Evolutionary conservation across 2,329 filamentous ascomycete genomes (phyloP).

Genomic region (Eurotiales sp.): DNA sequence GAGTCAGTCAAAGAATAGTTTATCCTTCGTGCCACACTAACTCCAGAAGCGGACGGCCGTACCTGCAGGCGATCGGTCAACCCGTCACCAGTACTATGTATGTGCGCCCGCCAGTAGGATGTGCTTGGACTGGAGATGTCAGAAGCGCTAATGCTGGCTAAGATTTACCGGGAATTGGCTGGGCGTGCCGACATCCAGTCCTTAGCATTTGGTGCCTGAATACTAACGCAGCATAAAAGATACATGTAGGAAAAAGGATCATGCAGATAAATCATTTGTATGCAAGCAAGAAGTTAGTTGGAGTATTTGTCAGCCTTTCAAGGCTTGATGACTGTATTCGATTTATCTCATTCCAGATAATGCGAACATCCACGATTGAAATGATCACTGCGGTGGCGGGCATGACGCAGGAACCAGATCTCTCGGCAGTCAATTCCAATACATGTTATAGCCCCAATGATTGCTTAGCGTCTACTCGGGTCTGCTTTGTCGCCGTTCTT

Average conservation of each 20-base stretch:
- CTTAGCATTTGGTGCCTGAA: not conserved
- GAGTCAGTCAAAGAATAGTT: not conserved
- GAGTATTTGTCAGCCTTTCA: no score
- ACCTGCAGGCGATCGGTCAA: not conserved
- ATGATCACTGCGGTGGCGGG: not conserved
- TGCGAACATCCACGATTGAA: not conserved
- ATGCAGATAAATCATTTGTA: not conserved
- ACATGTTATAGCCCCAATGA: not conserved
- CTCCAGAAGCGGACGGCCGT: not conserved
- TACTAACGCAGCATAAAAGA: no score
- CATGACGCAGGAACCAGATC: not conserved
- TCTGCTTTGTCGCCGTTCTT: no score
- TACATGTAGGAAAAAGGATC: no score
- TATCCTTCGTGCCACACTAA: not conserved
- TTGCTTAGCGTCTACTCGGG: no score
- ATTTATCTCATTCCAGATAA: not conserved
- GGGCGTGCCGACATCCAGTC: not conserved
- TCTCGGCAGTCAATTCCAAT: not conserved
- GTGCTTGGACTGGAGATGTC: no score
- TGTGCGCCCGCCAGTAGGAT: no score
- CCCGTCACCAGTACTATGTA: not conserved
- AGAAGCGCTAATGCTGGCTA: not conserved
- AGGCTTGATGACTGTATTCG: no score
- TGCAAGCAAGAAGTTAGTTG: no score
- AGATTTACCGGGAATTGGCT: not conserved